phyloP scores from a whole-genome alignment of 2,329 filamentous ascomycete species.

The Rhynchosporium agropyri region DNA sequence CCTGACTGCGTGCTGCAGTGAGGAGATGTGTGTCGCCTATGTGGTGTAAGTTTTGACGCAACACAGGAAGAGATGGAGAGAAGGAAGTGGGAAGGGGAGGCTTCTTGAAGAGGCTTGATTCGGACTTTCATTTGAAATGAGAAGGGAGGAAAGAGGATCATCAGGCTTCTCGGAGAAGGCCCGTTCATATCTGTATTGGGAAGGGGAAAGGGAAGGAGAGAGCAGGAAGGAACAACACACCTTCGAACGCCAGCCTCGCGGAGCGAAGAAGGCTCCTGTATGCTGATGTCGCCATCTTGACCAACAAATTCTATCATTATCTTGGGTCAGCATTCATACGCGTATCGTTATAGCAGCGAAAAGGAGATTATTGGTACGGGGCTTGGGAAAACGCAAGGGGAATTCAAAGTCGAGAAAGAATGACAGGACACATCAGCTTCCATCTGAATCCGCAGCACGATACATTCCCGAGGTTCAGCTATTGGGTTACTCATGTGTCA shows the following conservation, averaged over 20 bases:
- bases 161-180: too few species aligned
- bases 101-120: not conserved
- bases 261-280: slow-evolving; percentile 84
- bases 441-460: too few species aligned
- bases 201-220: not conserved
- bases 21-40: slow-evolving; percentile 73
- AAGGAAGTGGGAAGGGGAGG: too few species aligned
- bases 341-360: not conserved
- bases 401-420: too few species aligned
- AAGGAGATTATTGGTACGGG: not conserved
- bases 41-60: not conserved
- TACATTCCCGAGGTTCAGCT: too few species aligned
- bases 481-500: too few species aligned
- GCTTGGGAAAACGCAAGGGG: too few species aligned
- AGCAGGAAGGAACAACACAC: slow-evolving; percentile 47
- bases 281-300: slow-evolving; percentile 67
- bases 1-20: slow-evolving; percentile 69
- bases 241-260: slow-evolving; percentile 79
- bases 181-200: not conserved
- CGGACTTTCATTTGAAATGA: not conserved
- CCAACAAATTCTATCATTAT: slow-evolving; percentile 23
- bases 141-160: not conserved
- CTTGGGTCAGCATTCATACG: not conserved
- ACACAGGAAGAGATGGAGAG: too few species aligned
- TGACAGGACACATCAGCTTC: too few species aligned